Evolutionary conservation across 352 stramenopile species (phyloP).

Genomic region (Phytopythium litorale): DNA sequence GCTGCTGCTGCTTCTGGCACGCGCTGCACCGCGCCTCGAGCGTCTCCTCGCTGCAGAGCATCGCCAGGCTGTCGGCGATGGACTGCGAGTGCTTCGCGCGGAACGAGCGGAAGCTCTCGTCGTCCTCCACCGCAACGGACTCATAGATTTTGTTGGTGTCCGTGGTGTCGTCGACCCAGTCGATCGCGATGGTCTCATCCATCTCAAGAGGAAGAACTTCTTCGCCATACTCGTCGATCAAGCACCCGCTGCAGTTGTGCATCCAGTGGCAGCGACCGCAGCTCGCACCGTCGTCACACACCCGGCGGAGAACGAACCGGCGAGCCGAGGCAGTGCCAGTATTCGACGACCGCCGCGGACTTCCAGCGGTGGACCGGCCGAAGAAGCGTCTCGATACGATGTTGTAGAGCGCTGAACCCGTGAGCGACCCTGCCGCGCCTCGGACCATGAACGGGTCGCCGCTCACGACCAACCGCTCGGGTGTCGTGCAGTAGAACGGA

Average conservation of each 20-base stretch:
- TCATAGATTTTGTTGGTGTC: background rate
- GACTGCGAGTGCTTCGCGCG: constrained; percentile 20
- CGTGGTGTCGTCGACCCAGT: constrained; percentile 35
- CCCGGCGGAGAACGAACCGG: constrained; percentile 42
- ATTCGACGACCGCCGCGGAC: background rate
- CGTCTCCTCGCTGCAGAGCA: constrained; percentile 40
- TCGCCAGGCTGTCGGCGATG: constrained; percentile 37
- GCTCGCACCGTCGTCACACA: constrained; percentile 33
- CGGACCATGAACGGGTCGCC: constrained; percentile 36
- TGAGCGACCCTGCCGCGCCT: constrained; percentile 12
- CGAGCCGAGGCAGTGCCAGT: background rate
- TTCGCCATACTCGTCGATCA: constrained; percentile 24
- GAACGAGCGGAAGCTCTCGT: constrained; percentile 36
- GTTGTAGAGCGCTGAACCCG: constrained; percentile 29
- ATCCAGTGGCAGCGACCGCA: constrained; percentile 59
- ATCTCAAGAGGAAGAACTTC: constrained; percentile 34
- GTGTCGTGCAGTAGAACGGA: constrained; percentile 50
- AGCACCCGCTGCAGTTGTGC: constrained; percentile 41
- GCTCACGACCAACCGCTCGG: constrained; percentile 27
- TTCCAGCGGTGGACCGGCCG: background rate
- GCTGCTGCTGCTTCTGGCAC: constrained; percentile 16
- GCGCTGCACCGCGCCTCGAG: constrained; percentile 40
- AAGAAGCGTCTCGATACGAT: constrained; percentile 17
- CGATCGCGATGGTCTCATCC: constrained; percentile 61
- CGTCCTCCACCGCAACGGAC: constrained; percentile 11